Percentiles rank a stretch among this genome's conserved stretches.
phyloP scores from a whole-genome alignment of 805 yeast species.

The Ogataea methanolica region DNA sequence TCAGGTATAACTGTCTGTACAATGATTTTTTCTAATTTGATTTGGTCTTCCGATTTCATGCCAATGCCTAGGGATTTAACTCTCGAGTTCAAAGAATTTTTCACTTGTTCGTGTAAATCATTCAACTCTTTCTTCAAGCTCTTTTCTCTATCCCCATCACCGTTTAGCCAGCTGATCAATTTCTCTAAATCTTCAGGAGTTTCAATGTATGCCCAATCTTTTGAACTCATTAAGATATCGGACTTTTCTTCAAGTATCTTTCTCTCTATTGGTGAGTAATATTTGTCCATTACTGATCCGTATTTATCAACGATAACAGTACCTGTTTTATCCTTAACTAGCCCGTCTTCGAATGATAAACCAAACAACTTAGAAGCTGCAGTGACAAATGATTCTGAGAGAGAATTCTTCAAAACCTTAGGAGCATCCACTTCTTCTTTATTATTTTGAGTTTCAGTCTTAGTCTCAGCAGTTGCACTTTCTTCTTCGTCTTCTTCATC shows the following conservation, averaged over 20 bases:
- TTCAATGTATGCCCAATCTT: constrained; percentile 73
- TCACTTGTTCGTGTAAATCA: constrained; percentile 47
- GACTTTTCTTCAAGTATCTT: constrained; percentile 67
- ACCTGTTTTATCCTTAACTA: constrained; percentile 19
- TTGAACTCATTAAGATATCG: constrained; percentile 44
- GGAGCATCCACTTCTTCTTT: neutral
- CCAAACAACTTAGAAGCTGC: constrained; percentile 30
- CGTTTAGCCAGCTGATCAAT: constrained; percentile 63
- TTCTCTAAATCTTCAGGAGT: constrained; percentile 49
- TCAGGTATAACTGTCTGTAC: constrained; percentile 34
- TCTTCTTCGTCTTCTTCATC: constrained; percentile 1
- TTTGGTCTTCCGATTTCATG: constrained; percentile 37
- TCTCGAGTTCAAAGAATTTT: constrained; percentile 54
- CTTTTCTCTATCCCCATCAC: constrained; percentile 71
- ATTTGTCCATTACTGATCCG: constrained; percentile 30
- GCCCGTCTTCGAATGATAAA: constrained; percentile 25
- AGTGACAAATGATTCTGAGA: constrained; percentile 9
- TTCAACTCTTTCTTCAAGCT: constrained; percentile 57
- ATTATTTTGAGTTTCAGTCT: neutral
- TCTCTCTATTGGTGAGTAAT: constrained; percentile 41
- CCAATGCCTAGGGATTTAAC: constrained; percentile 47
- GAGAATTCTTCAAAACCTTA: too few relatives aligned
- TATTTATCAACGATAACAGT: constrained; percentile 30
- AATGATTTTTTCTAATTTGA: constrained; percentile 36
- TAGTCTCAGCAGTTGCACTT: neutral